Conservation (phyloP, 306 rosid genomes). For the Oxytropis ochrocephala region DNA sequence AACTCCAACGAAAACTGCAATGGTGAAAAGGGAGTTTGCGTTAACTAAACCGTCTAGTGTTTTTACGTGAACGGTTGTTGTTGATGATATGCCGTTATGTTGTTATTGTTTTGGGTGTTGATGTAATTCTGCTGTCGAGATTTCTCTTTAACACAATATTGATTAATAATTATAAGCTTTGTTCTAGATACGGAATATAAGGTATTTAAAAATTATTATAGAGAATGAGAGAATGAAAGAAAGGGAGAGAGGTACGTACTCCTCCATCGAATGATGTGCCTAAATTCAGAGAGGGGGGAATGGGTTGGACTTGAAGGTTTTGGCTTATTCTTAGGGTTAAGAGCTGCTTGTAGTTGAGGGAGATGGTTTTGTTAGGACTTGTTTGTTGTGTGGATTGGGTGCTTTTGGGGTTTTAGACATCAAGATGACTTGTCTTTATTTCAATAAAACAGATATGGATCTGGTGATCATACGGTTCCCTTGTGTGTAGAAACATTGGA, state of each 20-base stretch:
- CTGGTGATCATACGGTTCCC: no score
- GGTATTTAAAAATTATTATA: no score
- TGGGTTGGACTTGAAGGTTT: no score
- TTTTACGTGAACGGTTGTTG: constrained; percentile 79
- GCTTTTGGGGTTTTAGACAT: no score
- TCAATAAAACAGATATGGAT: no score
- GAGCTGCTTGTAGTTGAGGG: background rate
- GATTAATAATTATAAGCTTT: background rate
- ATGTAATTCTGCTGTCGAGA: constrained; percentile 36
- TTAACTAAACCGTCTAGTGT: constrained; percentile 82
- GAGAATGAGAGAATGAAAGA: background rate
- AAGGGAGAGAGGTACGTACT: constrained; percentile 21
- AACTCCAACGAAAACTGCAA: constrained; percentile 91
- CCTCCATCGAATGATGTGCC: constrained; percentile 24
- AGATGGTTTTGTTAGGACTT: constrained; percentile 5
- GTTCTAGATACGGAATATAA: background rate
- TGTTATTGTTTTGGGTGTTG: background rate
- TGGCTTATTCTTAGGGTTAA: background rate
- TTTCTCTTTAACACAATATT: background rate
- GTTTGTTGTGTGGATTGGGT: no score
- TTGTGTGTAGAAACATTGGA: no score
- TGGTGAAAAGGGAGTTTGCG: constrained; percentile 87
- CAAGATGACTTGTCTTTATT: no score
- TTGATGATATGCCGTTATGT: constrained; percentile 20
- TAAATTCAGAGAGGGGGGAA: background rate